Percentiles rank a stretch among this genome's conserved stretches.
Conservation (phyloP, 2,329 filamentous ascomycete species). For the Pseudocercospora eumusae region DNA sequence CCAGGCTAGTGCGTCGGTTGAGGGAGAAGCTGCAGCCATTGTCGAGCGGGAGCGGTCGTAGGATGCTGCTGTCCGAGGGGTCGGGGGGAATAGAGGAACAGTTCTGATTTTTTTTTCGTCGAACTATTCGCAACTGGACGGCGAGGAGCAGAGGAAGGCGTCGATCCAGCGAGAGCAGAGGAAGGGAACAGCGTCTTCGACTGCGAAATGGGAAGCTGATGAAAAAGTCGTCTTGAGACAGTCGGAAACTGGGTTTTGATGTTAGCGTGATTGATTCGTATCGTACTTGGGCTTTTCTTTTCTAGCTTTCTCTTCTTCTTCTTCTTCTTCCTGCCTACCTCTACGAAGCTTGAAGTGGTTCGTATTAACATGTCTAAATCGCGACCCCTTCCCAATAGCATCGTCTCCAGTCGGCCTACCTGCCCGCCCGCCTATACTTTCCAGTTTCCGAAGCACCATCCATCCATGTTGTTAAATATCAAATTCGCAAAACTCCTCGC, state of each 20-base stretch:
- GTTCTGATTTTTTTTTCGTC: not conserved
- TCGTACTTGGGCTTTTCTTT: no score
- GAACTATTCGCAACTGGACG: not conserved
- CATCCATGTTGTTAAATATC: not conserved
- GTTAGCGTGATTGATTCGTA: not conserved
- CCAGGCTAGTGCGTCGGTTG: no score
- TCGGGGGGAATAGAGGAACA: no score
- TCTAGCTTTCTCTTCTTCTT: no score
- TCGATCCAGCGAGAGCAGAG: not conserved
- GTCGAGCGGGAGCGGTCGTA: no score
- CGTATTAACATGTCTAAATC: not conserved
- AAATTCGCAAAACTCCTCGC: slow-evolving; percentile 7
- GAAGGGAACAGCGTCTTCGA: not conserved
- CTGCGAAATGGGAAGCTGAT: not conserved
- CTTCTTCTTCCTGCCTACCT: not conserved
- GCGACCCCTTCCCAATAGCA: no score
- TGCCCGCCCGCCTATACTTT: not conserved
- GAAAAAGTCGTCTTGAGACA: not conserved
- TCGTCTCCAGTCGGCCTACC: no score
- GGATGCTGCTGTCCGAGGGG: no score
- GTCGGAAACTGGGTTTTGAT: not conserved
- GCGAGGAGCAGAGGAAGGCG: not conserved
- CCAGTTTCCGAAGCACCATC: not conserved
- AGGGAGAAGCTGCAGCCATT: no score
- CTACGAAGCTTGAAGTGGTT: not conserved